Conservation (phyloP, 768 basidiomycete species). For the Leccinum rimulosum region DNA sequence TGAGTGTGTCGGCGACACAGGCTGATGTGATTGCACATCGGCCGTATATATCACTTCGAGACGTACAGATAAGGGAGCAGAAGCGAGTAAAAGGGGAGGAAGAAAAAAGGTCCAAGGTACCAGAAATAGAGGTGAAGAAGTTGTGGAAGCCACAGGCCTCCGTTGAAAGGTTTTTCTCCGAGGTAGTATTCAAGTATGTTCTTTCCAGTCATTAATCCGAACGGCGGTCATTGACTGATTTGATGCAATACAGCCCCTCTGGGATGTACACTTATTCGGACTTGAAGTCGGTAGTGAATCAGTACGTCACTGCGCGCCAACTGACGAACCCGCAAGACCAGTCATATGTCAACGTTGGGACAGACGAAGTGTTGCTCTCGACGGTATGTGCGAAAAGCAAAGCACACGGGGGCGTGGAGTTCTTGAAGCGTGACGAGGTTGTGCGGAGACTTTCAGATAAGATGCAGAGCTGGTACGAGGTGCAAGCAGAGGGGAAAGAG, state of each 20-base stretch:
- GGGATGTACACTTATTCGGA: slow-evolving; percentile 55
- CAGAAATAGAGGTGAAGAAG: slow-evolving; percentile 60
- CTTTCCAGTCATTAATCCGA: neutral
- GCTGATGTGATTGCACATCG: slow-evolving; percentile 52
- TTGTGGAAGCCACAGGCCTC: slow-evolving; percentile 62
- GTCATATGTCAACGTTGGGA: slow-evolving; percentile 61
- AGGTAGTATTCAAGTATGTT: slow-evolving; percentile 59
- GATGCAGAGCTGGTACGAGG: slow-evolving; percentile 80
- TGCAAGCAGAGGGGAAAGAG: slow-evolving; percentile 55
- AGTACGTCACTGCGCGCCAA: slow-evolving; percentile 57
- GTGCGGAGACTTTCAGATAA: slow-evolving; percentile 49
- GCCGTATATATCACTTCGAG: slow-evolving; percentile 58
- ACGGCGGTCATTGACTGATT: neutral
- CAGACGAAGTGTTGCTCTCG: slow-evolving; percentile 42
- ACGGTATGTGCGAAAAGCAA: slow-evolving; percentile 38
- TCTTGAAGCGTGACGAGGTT: slow-evolving; percentile 67
- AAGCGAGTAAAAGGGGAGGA: slow-evolving; percentile 56
- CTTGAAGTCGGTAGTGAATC: slow-evolving; percentile 54
- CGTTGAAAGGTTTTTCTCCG: slow-evolving; percentile 55
- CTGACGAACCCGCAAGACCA: slow-evolving; percentile 67
- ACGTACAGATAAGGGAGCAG: slow-evolving; percentile 61
- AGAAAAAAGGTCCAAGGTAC: slow-evolving; percentile 43
- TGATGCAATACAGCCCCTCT: slow-evolving; percentile 39
- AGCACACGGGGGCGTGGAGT: slow-evolving; percentile 39
- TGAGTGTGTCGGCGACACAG: slow-evolving; percentile 55